Base-by-base conservation (phyloP, 768 basidiomycete species). In the Serendipita sp. region DNA sequence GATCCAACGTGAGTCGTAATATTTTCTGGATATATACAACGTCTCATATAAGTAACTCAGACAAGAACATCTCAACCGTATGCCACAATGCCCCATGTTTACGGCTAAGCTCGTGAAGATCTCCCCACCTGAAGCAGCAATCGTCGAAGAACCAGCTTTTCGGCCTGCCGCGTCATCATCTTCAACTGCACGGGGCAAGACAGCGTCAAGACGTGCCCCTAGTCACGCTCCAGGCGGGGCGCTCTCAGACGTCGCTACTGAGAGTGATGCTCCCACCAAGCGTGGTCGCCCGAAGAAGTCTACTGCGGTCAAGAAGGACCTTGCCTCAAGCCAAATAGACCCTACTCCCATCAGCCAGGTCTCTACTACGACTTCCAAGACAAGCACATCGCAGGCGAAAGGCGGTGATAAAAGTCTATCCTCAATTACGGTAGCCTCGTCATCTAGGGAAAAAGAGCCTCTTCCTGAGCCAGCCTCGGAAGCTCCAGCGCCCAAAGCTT, bases 1-100 rank as follows among this genome's bases (percentile, higher is more conserved):
- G 85, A 94, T 73, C 94, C 94, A 13, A 71, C 85, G 94, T 96
- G 73, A 65, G 88, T 75, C n/a, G 16, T 8, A 36, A 23, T 27
- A 31, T 10, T 33, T 33, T 3, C 34, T 37, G 10, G 1, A 1
- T 36, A 10, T 5, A 10, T 11, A 18, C 10, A 5, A 29, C 27
- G 8, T 27, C 23, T n/a, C 34, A 60, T 60, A 10, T 60, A 10
- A 11, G 5, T 13, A 23, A 23, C 16, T 23, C 23, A 60, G 55
- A 8, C 27, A 27, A n/a, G 55, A 60, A 60, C 55, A 60, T 60
- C 18, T 10, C 18, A 60, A 31, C 18, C 55, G 55, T 33, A 37
- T 60, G 27, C 55, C 55, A 3, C 23, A 31, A 10, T 60, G 55
- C 2, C 55, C 55, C 8, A 37, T 60, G 27, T 60, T 60, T 37